Percentiles rank a stretch among this genome's conserved stretches.
phyloP scores from a whole-genome alignment of 345 rosid species.

The Gossypium arboreum region DNA sequence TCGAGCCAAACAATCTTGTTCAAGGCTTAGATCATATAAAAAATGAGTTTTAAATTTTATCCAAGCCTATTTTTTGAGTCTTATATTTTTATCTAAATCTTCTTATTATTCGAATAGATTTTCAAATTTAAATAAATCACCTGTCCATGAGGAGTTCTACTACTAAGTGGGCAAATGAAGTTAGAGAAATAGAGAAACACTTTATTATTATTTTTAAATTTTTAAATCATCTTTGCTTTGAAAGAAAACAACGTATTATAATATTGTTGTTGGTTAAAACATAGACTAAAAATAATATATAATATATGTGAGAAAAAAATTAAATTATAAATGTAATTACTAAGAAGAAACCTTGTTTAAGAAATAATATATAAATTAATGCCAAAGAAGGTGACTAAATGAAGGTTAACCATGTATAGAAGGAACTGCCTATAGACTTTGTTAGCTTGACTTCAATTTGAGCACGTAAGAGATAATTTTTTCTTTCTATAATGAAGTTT shows the following conservation, averaged over 20 bases:
- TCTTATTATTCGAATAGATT: too few relatives aligned
- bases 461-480: neutral
- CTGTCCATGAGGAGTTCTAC: too few relatives aligned
- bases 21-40: too few relatives aligned
- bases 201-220: neutral
- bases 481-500: neutral
- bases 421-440: neutral
- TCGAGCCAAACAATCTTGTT: too few relatives aligned
- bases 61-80: accelerated
- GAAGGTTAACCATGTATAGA: constrained; percentile 1
- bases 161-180: neutral
- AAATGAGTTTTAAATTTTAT: too few relatives aligned
- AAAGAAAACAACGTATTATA: neutral
- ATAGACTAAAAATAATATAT: neutral
- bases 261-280: neutral
- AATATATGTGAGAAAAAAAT: neutral
- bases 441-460: neutral
- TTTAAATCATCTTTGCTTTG: neutral
- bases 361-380: neutral
- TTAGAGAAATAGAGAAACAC: neutral
- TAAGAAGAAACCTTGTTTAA: neutral
- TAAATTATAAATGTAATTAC: neutral
- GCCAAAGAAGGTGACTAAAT: neutral
- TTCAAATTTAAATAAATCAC: too few relatives aligned
- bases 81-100: too few relatives aligned